A percentile compares a stretch with the other conserved stretches of the same genome.
Conservation (phyloP, 805 yeast genomes). For the Wickerhamiella sergipiensis region DNA sequence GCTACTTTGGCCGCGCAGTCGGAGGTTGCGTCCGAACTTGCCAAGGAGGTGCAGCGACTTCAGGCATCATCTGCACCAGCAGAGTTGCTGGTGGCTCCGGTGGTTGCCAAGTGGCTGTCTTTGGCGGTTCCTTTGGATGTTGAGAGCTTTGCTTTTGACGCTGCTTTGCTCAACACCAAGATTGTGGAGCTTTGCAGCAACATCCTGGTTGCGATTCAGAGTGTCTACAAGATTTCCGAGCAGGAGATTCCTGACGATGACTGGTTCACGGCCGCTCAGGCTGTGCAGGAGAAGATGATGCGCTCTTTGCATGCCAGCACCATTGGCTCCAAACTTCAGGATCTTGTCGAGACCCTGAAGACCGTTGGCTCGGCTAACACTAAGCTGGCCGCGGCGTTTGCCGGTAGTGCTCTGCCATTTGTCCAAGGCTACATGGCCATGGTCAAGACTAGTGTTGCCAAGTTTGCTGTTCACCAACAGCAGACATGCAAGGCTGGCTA, state of each 20-base stretch:
- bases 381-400: slow-evolving; percentile 26
- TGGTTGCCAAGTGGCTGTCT: not conserved
- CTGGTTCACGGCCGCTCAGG: slow-evolving; percentile 49
- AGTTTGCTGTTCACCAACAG: slow-evolving; percentile 35
- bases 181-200: slow-evolving; percentile 42
- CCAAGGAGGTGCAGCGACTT: not conserved
- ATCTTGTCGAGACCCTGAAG: slow-evolving; percentile 19
- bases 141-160: not conserved
- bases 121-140: not conserved
- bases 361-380: not conserved
- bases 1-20: not conserved
- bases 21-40: not conserved
- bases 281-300: slow-evolving; percentile 29
- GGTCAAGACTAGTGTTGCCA: slow-evolving; percentile 30
- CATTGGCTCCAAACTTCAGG: slow-evolving; percentile 20
- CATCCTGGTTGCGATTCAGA: slow-evolving; percentile 57
- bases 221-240: slow-evolving; percentile 20
- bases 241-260: slow-evolving; percentile 17
- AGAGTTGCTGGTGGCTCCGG: not conserved
- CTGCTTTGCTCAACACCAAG: slow-evolving; percentile 25
- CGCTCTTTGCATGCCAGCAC: slow-evolving; percentile 31
- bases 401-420: slow-evolving; percentile 47
- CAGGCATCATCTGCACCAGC: not conserved
- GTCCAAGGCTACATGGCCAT: slow-evolving; percentile 44
- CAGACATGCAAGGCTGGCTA: slow-evolving; percentile 49